Evolutionary conservation across 768 basidiomycete genomes (phyloP), one percentile per base, ranked within the genome.

Genomic region (Clitopilus passeckerianus): DNA sequence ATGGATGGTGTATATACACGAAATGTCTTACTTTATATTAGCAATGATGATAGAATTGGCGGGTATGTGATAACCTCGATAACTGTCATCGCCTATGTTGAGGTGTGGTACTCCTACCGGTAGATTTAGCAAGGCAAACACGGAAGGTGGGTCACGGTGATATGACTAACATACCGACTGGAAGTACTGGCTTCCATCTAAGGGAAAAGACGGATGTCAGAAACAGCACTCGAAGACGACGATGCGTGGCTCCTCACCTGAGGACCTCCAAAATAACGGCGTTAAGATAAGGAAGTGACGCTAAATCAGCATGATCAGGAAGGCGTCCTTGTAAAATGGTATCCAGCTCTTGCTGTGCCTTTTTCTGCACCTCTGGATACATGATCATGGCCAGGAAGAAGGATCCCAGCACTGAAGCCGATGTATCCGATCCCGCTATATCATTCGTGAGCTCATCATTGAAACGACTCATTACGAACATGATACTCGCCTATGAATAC

Each of bases 301-400:
- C 65, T 60, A 80, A 71, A 64, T 79, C 78, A 24, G 73, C 66
- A 24, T 80, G 64, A 57, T 70, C 79, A 14, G 83, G 85, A 33
- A 86, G 71, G 53, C 73, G 67, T 41, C 60, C 68, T 52, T 79
- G 79, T 60, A 80, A 67, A 4, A 80, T 75, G 50, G 61, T 62
- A 66, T 86, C 84, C 41, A 86, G 68, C 66, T 86, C 81, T 54
- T 71, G 70, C 61, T 85, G 85, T 6, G 74, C 77, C 66, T 75
- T 78, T 60, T 67, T 69, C 55, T 80, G 76, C 18, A 81, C 76
- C 3, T 79, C 71, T 16, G 85, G 85, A 65, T 83, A 65, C 30
- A 79, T 71, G 54, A 80, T 70, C 81, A 86, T 84, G 4, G 83
- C 79, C 10, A 85, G 74, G 27, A 83, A 60, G 65, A 86, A 84